phyloP scores from a whole-genome alignment of 768 basidiomycete species.

The Pleurotus sapidus region DNA sequence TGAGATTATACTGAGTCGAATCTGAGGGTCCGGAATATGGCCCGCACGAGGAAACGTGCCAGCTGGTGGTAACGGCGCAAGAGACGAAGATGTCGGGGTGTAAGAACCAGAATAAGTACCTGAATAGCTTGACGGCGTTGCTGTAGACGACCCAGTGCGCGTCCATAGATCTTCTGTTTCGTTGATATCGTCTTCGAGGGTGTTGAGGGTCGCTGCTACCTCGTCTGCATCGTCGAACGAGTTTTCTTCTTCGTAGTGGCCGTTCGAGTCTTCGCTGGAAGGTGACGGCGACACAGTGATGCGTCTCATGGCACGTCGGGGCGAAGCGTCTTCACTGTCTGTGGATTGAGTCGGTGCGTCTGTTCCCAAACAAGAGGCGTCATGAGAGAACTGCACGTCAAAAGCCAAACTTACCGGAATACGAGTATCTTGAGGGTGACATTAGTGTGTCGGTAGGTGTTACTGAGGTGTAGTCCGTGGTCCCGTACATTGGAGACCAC shows the following conservation, averaged over 20 bases:
- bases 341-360: constrained; percentile 42
- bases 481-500: constrained; percentile 64
- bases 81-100: constrained; percentile 26
- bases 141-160: constrained; percentile 32
- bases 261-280: constrained; percentile 27
- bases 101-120: constrained; percentile 39
- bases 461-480: constrained; percentile 52
- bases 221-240: constrained; percentile 76
- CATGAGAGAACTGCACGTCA: too few relatives aligned
- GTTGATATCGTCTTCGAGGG: constrained; percentile 66
- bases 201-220: constrained; percentile 66
- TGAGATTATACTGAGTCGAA: constrained; percentile 71
- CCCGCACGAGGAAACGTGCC: constrained; percentile 31
- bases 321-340: constrained; percentile 37
- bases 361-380: too few relatives aligned
- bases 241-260: constrained; percentile 40
- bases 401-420: constrained; percentile 43
- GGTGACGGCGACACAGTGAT: constrained; percentile 52
- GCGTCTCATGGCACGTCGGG: constrained; percentile 48
- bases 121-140: constrained; percentile 31
- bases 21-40: constrained; percentile 30
- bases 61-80: constrained; percentile 41
- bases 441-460: constrained; percentile 51
- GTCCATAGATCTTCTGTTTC: constrained; percentile 69
- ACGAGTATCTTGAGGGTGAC: constrained; percentile 61